Conservation (phyloP, 805 yeast genomes). For the Lachancea waltii region DNA sequence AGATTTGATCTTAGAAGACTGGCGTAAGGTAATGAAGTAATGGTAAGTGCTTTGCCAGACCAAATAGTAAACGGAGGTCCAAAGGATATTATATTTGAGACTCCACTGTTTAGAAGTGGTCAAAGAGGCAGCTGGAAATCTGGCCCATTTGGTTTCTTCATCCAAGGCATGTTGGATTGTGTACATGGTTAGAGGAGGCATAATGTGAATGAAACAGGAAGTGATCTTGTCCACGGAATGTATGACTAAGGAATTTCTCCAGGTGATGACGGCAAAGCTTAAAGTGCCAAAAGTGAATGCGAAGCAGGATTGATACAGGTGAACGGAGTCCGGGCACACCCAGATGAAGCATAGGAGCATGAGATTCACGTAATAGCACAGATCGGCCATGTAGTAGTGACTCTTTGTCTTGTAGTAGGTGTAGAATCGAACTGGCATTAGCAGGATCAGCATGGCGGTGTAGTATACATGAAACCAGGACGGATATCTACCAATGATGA, state of each 20-base stretch:
- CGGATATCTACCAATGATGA: slow-evolving; percentile 72
- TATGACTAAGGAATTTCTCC: slow-evolving; percentile 90
- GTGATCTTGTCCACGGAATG: slow-evolving; percentile 92
- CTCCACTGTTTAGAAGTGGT: slow-evolving; percentile 59
- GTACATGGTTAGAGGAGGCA: slow-evolving; percentile 85
- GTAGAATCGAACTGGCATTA: slow-evolving; percentile 81
- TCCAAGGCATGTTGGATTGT: slow-evolving; percentile 77
- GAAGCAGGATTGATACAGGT: slow-evolving; percentile 75
- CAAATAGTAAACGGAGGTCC: slow-evolving; percentile 77
- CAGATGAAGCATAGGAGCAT: slow-evolving; percentile 68
- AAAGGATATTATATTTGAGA: slow-evolving; percentile 44
- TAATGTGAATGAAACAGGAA: slow-evolving; percentile 79
- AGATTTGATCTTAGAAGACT: slow-evolving; percentile 71
- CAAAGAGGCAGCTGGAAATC: slow-evolving; percentile 76
- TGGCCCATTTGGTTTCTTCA: slow-evolving; percentile 38
- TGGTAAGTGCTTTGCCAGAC: slow-evolving; percentile 89
- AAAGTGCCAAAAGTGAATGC: slow-evolving; percentile 85
- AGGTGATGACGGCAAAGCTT: slow-evolving; percentile 88
- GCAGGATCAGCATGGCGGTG: slow-evolving; percentile 48
- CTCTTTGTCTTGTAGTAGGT: slow-evolving; percentile 72
- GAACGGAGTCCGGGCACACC: slow-evolving; percentile 69
- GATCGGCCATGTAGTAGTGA: slow-evolving; percentile 86
- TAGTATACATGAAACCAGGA: slow-evolving; percentile 70
- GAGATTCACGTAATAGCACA: slow-evolving; percentile 84
- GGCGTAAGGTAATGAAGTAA: slow-evolving; percentile 79